Base-by-base conservation (phyloP, 441 rosid genomes). In the Sinapis alba region DNA sequence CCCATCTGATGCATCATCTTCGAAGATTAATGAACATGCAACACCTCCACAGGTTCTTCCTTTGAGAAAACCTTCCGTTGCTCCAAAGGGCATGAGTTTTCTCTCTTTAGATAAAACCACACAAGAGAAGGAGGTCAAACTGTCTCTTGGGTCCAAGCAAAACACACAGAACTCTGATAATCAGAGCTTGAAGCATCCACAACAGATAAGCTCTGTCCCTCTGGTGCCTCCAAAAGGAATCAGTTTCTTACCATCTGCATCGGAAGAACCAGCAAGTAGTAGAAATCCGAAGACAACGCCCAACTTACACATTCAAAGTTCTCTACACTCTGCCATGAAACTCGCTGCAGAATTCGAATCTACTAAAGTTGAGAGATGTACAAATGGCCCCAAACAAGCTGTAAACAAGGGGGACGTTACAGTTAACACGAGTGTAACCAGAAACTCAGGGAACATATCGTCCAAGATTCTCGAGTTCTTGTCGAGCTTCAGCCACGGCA, bases 11-110 rank as follows among this genome's bases (percentile, higher is more conserved):
- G 32, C 74, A 73, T 79, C 80, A 76, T 83, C 84, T 56, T 38
- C 78, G 10, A 83, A 75, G 73, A 75, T 71, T 79, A 84, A 58
- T 54, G 75, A 74, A 73, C 57, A 18, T 62, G 56, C 47, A 43
- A 68, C 68, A 36, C 59, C 73, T 70, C 83, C 76, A 51, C 72
- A 78, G 79, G 59, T 70, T 56, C 66, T 63, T 72, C 62, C 83
- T 28, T 77, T 73, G 38, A 75, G 69, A 72, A 82, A 69, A 60
- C 65, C 83, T 4, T 68, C 74, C 21, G 60, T 73, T 60, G 63
- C 85, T 63, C 88, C 96, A 2, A 89, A 80, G 83, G 99, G 99
- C 69, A 83, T 95, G 76, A 92, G 92, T 87, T 92, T 95, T 81
- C 92, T 95, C 32, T 89, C 93, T 0, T 86, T 88, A 79, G 88